Base-by-base conservation (phyloP, 2,329 filamentous ascomycete genomes). In the Fusarium cicatricum region DNA sequence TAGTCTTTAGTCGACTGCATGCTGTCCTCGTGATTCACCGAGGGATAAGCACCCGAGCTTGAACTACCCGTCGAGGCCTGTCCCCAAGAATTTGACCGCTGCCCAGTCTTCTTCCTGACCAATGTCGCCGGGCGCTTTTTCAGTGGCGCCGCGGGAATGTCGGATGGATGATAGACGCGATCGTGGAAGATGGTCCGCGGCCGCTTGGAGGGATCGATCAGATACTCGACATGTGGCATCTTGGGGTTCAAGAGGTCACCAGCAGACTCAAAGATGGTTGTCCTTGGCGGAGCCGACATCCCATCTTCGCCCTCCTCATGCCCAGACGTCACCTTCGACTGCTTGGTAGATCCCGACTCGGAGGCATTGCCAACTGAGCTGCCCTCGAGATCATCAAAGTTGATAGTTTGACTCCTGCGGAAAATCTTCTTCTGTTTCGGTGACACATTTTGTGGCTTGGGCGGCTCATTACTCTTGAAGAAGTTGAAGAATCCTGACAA, bases 131-230 rank as follows among this genome's bases (percentile, higher is more conserved):
- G 67, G 3, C 81, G 79, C 67, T 80, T 83, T 71, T 87, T 88
- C 36, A 86, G 75, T 1, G 90, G 89, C 9, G 92, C 91, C 1
- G 89, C 86, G 1, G 95, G 95, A 31, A 99, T 97, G 70, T 99
- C 95, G 37, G 89, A 85, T 0, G 95, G 93, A 68, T 97, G 92
- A 71, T 99, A 99, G 14, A 99, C 85, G 11, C 95, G 89, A 73
- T 99, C 95, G 73, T 99, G 95, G 75, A 98, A 98, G 56, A 99
- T 99, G 2, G 94, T 94, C 40, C 92, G 86, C 1, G 92, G 87
- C 14, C 95, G 88, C 44, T 86, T 89, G 2, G 88, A 82, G 8
- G 95, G 94, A 66, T 98, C 90, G 45, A 93, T 84, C 32, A 99
- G 80, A 74, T 92, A 99, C 38, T 92, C 88, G 3, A 85, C 80